These are phyloP conservation scores for Yarrowia sp. DNA, from an alignment of 805 yeast genomes.

Conservation along the genomic window DNA sequence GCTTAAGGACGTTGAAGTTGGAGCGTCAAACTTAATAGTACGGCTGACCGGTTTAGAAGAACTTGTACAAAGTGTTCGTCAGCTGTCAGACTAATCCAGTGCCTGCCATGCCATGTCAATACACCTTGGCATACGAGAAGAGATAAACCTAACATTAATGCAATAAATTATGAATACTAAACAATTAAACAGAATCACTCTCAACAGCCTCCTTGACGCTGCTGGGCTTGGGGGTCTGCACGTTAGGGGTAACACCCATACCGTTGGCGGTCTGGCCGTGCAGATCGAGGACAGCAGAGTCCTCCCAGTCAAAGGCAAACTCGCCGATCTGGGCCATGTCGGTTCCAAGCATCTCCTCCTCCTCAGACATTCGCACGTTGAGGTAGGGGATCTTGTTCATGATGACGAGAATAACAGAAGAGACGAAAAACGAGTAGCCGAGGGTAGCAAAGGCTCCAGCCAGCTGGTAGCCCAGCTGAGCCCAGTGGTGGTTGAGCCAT, in stretches of 20 bases:
- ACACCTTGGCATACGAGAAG: neutral
- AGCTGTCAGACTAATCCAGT: neutral
- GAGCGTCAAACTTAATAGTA: neutral
- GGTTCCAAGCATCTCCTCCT: conserved; percentile 86
- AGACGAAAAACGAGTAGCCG: conserved; percentile 75
- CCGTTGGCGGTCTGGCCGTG: conserved; percentile 4
- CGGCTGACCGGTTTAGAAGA: neutral
- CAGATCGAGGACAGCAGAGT: conserved; percentile 20
- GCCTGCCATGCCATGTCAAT: neutral
- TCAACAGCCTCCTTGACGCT: conserved; percentile 17
- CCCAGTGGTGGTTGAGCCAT: conserved; percentile 88
- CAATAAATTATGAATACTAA: conserved; percentile 7
- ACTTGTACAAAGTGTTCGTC: neutral
- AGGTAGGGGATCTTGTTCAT: conserved; percentile 83
- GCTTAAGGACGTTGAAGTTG: neutral
- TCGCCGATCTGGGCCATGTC: conserved; percentile 91
- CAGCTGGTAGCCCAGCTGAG: conserved; percentile 88
- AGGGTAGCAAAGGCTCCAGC: conserved; percentile 75
- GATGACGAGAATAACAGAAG: conserved; percentile 62
- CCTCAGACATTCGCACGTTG: conserved; percentile 79
- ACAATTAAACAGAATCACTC: conserved; percentile 8
- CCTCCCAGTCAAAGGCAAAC: conserved; percentile 51
- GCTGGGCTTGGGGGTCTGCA: conserved; percentile 18
- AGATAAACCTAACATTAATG: neutral
- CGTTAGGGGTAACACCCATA: conserved; percentile 14